Evolutionary conservation across 441 rosid species (phyloP).

Genomic region (Gossypium gossypioides): DNA sequence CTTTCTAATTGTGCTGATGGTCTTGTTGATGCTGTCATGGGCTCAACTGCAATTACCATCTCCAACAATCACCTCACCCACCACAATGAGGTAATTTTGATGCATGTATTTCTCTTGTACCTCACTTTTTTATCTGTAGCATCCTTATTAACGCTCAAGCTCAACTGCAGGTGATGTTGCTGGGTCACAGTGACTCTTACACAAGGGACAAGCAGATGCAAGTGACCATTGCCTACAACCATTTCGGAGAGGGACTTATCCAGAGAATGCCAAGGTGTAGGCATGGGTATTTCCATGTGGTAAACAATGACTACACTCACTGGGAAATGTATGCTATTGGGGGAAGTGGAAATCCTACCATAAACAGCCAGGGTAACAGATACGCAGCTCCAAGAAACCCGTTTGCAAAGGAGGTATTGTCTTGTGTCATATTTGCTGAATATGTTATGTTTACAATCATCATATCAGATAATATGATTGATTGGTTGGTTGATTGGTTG

Average conservation of each 20-base stretch:
- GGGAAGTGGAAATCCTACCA: slow-evolving; percentile 86
- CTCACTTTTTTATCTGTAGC: not conserved
- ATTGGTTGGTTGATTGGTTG: not conserved
- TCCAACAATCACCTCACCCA: slow-evolving; percentile 85
- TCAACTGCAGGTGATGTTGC: slow-evolving; percentile 49
- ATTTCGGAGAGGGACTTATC: slow-evolving; percentile 88
- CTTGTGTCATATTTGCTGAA: not conserved
- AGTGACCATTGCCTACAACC: slow-evolving; percentile 91
- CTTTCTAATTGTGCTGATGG: slow-evolving; percentile 90
- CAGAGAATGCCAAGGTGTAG: slow-evolving; percentile 99
- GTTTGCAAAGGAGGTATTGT: slow-evolving; percentile 69
- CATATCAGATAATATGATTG: not conserved
- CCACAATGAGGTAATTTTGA: slow-evolving; percentile 69
- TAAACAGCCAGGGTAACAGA: slow-evolving; percentile 93
- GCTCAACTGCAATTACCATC: slow-evolving; percentile 82
- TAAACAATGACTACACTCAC: slow-evolving; percentile 95
- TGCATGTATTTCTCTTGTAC: not conserved
- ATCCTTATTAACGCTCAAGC: not conserved
- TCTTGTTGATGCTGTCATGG: slow-evolving; percentile 88
- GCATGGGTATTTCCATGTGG: slow-evolving; percentile 93
- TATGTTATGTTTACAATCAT: not conserved
- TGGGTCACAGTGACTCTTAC: slow-evolving; percentile 89
- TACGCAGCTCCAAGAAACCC: slow-evolving; percentile 66
- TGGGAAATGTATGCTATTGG: slow-evolving; percentile 99
- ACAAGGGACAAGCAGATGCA: slow-evolving; percentile 78